phyloP scores from a whole-genome alignment of 179 eudicot genomes.

The Beta corolliflora region DNA sequence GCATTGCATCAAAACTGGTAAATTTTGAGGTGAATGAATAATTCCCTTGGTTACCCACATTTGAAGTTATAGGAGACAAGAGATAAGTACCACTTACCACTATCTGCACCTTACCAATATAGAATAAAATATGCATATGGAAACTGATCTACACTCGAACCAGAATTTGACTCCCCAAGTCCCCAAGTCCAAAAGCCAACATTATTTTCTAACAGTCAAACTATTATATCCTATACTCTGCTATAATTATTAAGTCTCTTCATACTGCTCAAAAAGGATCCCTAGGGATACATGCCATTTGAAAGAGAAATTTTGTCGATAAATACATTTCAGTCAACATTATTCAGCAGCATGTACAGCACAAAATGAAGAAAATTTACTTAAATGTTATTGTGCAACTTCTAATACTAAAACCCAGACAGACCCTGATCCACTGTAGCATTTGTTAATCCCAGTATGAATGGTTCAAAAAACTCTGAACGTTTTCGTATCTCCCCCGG shows the following conservation, averaged over 20 bases:
- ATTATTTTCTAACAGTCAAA: neutral
- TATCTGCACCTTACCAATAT: neutral
- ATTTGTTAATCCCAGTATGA: slow-evolving; percentile 80
- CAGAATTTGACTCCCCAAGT: neutral
- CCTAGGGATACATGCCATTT: neutral
- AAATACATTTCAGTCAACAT: neutral
- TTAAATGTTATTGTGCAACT: neutral
- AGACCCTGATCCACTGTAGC: slow-evolving; percentile 93
- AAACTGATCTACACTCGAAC: neutral
- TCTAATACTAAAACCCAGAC: slow-evolving; percentile 18
- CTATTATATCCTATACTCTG: neutral
- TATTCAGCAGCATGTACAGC: neutral
- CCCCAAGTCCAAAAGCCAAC: neutral
- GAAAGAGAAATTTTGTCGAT: neutral
- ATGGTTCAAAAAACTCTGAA: slow-evolving; percentile 91
- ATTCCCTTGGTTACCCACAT: neutral
- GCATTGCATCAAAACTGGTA: neutral
- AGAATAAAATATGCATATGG: neutral
- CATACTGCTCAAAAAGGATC: neutral
- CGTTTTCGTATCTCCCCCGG: slow-evolving; percentile 94
- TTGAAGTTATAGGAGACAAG: neutral
- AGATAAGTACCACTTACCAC: neutral
- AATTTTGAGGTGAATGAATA: neutral
- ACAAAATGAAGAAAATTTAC: neutral
- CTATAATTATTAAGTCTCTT: neutral